Conservation (phyloP, 2,329 filamentous ascomycete genomes). For the Didymella pinodella region DNA sequence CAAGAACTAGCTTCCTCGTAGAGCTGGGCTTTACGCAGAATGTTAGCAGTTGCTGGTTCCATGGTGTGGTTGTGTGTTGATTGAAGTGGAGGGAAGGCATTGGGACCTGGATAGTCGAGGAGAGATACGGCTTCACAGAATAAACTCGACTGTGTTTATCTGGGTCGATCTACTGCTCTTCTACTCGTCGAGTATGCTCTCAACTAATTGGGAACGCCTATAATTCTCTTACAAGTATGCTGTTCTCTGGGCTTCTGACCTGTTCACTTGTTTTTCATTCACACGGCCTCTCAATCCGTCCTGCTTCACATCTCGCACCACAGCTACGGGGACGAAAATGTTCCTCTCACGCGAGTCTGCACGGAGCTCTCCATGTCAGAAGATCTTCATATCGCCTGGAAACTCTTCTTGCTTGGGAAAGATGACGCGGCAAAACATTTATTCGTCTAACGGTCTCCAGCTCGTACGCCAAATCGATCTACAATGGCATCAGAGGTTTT, state of each 20-base stretch:
- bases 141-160: neutral
- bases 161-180: neutral
- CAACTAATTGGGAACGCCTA: neutral
- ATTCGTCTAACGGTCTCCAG: neutral
- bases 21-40: neutral
- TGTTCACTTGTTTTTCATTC: too few species aligned
- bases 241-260: too few species aligned
- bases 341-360: neutral
- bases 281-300: too few species aligned
- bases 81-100: neutral
- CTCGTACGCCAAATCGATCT: neutral
- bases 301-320: neutral
- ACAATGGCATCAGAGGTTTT: neutral
- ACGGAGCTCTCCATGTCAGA: neutral
- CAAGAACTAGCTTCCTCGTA: too few species aligned
- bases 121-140: neutral
- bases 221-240: neutral
- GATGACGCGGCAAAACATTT: neutral
- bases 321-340: neutral
- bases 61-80: neutral
- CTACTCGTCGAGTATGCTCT: neutral
- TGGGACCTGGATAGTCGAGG: neutral
- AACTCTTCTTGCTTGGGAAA: neutral
- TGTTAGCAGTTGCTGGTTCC: neutral
- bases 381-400: neutral